Evolutionary conservation across 2,329 filamentous ascomycete genomes (phyloP).

Genomic region (Neofusicoccum umdonicola): DNA sequence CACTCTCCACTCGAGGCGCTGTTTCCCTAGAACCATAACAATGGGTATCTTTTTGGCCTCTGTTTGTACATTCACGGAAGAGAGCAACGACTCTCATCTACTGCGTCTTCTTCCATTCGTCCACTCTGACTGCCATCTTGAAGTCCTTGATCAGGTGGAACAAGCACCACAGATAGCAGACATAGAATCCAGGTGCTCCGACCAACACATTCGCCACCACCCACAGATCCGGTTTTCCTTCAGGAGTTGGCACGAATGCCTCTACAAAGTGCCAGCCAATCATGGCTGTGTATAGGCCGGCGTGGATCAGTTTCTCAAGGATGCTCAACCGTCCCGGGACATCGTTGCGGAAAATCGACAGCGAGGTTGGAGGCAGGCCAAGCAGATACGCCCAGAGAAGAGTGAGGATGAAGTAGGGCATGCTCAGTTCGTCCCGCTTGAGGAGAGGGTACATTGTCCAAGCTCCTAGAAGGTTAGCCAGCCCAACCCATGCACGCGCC

Average conservation of each 20-base stretch:
- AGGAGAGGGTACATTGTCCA: constrained; percentile 96
- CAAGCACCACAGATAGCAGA: constrained; percentile 91
- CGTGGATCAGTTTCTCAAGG: constrained; percentile 69
- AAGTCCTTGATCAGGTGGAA: constrained; percentile 54
- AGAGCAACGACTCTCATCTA: constrained; percentile 19
- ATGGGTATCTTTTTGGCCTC: background rate
- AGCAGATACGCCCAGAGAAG: constrained; percentile 89
- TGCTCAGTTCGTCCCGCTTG: constrained; percentile 74
- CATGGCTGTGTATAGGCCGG: constrained; percentile 75
- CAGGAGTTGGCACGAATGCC: constrained; percentile 64
- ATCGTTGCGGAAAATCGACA: constrained; percentile 62
- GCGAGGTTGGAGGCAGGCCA: constrained; percentile 75
- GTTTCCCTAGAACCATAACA: background rate
- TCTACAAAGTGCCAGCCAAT: constrained; percentile 77
- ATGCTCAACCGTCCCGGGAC: constrained; percentile 46
- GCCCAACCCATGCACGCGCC: constrained; percentile 87
- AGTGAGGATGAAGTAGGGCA: constrained; percentile 83
- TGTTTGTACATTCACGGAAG: background rate
- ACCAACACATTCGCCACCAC: constrained; percentile 85
- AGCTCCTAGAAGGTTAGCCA: constrained; percentile 81
- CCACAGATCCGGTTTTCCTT: constrained; percentile 87
- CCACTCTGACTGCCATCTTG: constrained; percentile 20
- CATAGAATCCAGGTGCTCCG: constrained; percentile 77
- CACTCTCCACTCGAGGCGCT: constrained; percentile 4
- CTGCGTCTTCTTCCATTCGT: constrained; percentile 43